Conservation (phyloP, 2,329 filamentous ascomycete genomes). For the Xylaria arbuscula region DNA sequence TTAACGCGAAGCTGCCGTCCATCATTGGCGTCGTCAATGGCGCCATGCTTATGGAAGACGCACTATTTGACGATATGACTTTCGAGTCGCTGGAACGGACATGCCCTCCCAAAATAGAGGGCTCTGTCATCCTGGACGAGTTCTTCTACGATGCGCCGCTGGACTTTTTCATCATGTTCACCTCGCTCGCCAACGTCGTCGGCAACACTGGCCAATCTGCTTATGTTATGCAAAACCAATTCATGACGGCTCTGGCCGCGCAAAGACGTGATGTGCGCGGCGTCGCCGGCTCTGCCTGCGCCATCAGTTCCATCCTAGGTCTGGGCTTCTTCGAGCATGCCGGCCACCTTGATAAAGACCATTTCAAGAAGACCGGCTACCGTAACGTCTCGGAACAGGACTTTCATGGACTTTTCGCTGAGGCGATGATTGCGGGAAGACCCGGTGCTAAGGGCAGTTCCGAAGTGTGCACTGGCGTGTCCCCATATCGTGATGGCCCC, state of each 20-base stretch:
- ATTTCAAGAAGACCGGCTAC: background rate
- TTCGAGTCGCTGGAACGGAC: slow-evolving; percentile 30
- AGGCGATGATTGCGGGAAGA: background rate
- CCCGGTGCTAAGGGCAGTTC: background rate
- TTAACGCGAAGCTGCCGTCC: background rate
- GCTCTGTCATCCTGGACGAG: slow-evolving; percentile 45
- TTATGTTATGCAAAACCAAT: slow-evolving; percentile 25
- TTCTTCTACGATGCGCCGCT: background rate
- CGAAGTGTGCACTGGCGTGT: background rate
- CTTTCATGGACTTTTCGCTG: background rate
- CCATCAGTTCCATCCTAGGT: background rate
- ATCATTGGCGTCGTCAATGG: background rate
- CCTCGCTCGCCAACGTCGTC: background rate
- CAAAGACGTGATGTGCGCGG: background rate
- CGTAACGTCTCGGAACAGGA: background rate
- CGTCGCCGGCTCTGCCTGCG: background rate
- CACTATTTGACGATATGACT: slow-evolving; percentile 34
- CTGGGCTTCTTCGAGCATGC: background rate
- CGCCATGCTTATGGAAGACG: slow-evolving; percentile 45
- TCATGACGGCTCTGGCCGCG: slow-evolving; percentile 19
- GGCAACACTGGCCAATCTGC: slow-evolving; percentile 25
- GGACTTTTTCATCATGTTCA: slow-evolving; percentile 29
- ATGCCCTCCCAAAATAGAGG: slow-evolving; percentile 41
- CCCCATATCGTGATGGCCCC: background rate
- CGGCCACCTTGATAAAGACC: background rate